phyloP scores from a whole-genome alignment of 2,329 filamentous ascomycete species.

The Westerdykella ornata region DNA sequence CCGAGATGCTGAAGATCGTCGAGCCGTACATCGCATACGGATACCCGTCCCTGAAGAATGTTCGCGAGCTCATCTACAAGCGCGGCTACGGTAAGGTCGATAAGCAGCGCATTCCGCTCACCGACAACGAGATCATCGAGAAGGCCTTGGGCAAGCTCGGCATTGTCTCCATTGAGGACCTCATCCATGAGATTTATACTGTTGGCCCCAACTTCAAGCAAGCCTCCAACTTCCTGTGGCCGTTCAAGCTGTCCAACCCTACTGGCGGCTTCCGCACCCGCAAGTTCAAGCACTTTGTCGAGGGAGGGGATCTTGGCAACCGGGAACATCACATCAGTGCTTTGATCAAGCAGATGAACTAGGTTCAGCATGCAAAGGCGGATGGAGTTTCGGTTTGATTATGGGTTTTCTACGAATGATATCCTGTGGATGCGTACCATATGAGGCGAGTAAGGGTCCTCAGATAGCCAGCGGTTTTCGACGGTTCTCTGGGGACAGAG shows the following conservation, averaged over 20 bases:
- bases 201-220: constrained; percentile 99
- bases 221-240: constrained; percentile 99
- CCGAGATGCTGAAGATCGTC: constrained; percentile 92
- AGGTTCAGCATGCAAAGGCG: constrained; percentile 36
- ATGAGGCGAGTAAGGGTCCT: no score
- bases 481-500: no score
- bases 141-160: constrained; percentile 85
- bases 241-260: constrained; percentile 99
- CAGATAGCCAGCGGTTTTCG: no score
- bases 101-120: constrained; percentile 95
- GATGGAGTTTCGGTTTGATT: constrained; percentile 17
- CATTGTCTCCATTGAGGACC: constrained; percentile 98
- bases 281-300: constrained; percentile 99
- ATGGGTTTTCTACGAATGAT: constrained; percentile 21
- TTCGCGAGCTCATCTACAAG: constrained; percentile 98
- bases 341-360: constrained; percentile 99
- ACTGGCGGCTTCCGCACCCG: constrained; percentile 90
- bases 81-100: constrained; percentile 98
- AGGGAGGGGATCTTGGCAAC: constrained; percentile 98
- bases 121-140: constrained; percentile 97
- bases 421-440: constrained; percentile 12
- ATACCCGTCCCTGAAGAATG: constrained; percentile 98
- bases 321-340: constrained; percentile 97
- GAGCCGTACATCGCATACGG: constrained; percentile 99
- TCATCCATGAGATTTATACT: constrained; percentile 97